Base-by-base conservation (phyloP, 139 green algal species). In the Chlamydomonas applanata region DNA sequence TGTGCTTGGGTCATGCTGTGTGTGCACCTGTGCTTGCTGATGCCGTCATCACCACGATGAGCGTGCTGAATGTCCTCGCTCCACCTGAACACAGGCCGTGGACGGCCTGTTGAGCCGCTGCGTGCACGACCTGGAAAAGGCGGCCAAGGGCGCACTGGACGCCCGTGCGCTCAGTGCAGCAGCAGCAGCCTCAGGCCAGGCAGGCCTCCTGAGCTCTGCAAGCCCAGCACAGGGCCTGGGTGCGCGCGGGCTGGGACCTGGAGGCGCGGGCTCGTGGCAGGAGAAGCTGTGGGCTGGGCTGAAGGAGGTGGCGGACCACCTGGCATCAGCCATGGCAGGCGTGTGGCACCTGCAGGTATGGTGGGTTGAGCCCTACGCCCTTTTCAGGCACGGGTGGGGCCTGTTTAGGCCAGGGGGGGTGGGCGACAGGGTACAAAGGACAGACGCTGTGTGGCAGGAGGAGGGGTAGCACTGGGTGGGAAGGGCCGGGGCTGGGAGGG, bases 341-440 rank as follows among this genome's bases (percentile, higher is more conserved):
- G 84, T 93, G 65, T 98, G 91, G 91, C 92, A 97, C 84, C 73
- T 97, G 74, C 40, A 49, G 40, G 40, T 49, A 11, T 11, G 40
- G n/a, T n/a, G n/a, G n/a, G n/a, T n/a, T n/a, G n/a, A n/a, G n/a
- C n/a, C n/a, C n/a, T n/a, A n/a, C n/a, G n/a, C n/a, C n/a, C n/a
- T n/a, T n/a, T n/a, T n/a, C n/a, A n/a, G n/a, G n/a, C n/a, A n/a
- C n/a, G n/a, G n/a, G n/a, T n/a, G n/a, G n/a, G n/a, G n/a, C n/a
- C n/a, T n/a, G n/a, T n/a, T n/a, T n/a, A n/a, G n/a, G n/a, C n/a
- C n/a, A n/a, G n/a, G n/a, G n/a, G n/a, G n/a, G n/a, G n/a, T n/a
- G n/a, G n/a, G n/a, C n/a, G n/a, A n/a, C n/a, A n/a, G n/a, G n/a
- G n/a, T n/a, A n/a, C n/a, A n/a, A n/a, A n/a, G n/a, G n/a, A n/a